Evolutionary conservation across 1,139 yeast genomes (phyloP), one percentile per base, ranked within the genome.

Genomic region (Geotrichum europaeum): DNA sequence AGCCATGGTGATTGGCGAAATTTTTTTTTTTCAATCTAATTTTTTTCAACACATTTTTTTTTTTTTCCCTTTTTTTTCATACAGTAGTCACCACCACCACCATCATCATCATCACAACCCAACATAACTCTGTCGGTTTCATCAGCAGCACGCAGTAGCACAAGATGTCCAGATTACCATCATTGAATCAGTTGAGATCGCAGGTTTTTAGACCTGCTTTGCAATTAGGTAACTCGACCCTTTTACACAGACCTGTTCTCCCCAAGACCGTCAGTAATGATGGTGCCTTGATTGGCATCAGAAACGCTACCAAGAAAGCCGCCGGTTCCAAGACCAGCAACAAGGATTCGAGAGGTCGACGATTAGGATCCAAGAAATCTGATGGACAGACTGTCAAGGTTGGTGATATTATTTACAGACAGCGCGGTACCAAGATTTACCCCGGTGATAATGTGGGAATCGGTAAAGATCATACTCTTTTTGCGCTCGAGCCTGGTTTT

Each of bases 301-400:
- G 99, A 80, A 84, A 85, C 43, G 97, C 99, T 40, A 91, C 97
- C 45, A 94, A 94, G 75, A 86, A 85, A 72, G 97, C 95, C 4
- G 90, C 96, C 20, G 97, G 98, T 67, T 91, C 97, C 36, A 88
- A 85, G 75, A 89, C 97, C 53, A 89, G 88, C 67, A 92, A 89
- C 83, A 87, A 89, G 73, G 97, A 92, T 75, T 92, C 99, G 24
- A 92, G 94, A 3, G 99, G 99, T 79, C 85, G 96, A 75, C 81
- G 98, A 72, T 78, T 94, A 60, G 99, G 99, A 40, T 89, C 96
- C 49, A 94, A 94, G 76, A 88, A 82, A 58, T 83, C 87, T 65
- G 97, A 92, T 68, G 87, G 88, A 53, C 81, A 84, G 70, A 67
- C 63, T 43, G 89, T 86, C 1, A 80, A 81, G 59, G 84, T 89